Evolutionary conservation across 352 stramenopile species (phyloP), one percentile per base, ranked within the genome.

Genomic region (Pythium volutum): DNA sequence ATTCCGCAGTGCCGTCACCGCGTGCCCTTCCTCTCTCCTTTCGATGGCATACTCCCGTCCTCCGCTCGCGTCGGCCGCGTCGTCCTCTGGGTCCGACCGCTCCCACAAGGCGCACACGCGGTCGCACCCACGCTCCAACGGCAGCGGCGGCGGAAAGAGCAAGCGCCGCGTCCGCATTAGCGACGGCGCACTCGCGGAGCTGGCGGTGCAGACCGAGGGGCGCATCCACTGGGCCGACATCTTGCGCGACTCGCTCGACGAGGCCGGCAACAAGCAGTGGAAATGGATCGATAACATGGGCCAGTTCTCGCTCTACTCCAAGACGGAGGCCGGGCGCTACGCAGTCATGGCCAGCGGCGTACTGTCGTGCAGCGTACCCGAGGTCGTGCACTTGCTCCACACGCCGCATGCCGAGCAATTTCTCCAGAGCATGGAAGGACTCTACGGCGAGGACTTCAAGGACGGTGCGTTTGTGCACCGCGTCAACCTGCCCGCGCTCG

Each of bases 241-340:
- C 31, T 52, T 70, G 47, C 53, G 49, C 23, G 41, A 53, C 47
- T 36, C 47, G 16, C 27, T 53, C 10, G 47, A 65, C 15, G 48
- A 51, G 15, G 25, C 10, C 11, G 43, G 23, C 45, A 23, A 27
- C 42, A 23, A 49, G 26, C 48, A 55, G 29, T 72, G 65, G 65
- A 67, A 72, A 20, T 65, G 65, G 54, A 39, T 63, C 39, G 59
- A 72, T 36, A 47, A 55, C 47, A 54, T 58, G 20, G 65, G 65
- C 34, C 39, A 52, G n/a, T 66, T 67, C 39, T 33, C 46, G 6
- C 33, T 72, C 42, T 72, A 63, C 55, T 55, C 47, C 48, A 67
- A 61, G 50, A 54, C 61, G 14, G 62, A 69, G 41, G 33, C 46
- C 12, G 36, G 38, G 3, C 16, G 31, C 3, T 65, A 55, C 31